Conservation (phyloP, 257 asterid genomes). For the Solanum commersonii region DNA sequence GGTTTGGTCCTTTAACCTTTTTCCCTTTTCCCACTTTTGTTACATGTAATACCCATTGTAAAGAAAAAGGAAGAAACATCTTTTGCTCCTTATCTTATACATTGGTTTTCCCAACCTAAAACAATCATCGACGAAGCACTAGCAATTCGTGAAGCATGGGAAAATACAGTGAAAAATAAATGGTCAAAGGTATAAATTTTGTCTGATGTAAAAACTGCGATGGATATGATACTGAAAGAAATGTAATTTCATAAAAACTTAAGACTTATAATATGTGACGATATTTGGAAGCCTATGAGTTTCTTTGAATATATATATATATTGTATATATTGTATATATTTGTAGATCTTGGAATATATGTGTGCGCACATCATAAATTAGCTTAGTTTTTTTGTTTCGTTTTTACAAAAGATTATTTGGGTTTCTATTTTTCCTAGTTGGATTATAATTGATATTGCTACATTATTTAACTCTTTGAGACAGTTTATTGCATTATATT, state of each 20-base stretch:
- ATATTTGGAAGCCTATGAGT: background rate
- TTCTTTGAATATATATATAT: background rate
- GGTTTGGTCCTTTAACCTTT: slow-evolving; percentile 1
- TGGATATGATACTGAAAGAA: background rate
- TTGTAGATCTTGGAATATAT: background rate
- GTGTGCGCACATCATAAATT: background rate
- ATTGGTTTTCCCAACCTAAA: background rate
- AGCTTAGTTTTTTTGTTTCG: background rate
- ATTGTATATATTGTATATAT: background rate
- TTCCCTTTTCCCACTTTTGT: background rate
- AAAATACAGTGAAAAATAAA: background rate
- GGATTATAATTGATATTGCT: background rate
- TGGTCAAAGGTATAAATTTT: background rate
- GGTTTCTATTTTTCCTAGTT: background rate
- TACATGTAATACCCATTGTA: background rate
- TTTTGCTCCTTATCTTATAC: background rate
- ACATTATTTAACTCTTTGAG: background rate
- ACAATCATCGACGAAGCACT: background rate
- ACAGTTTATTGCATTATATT: background rate
- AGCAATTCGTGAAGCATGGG: background rate
- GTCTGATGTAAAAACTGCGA: background rate
- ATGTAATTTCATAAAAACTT: background rate
- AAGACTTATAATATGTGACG: background rate
- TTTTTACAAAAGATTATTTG: background rate
- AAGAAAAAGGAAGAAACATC: background rate